These are phyloP conservation scores for Allomyces arbusculus DNA, from an alignment of 192 early-diverging fungal species.

Conservation along the genomic window DNA sequence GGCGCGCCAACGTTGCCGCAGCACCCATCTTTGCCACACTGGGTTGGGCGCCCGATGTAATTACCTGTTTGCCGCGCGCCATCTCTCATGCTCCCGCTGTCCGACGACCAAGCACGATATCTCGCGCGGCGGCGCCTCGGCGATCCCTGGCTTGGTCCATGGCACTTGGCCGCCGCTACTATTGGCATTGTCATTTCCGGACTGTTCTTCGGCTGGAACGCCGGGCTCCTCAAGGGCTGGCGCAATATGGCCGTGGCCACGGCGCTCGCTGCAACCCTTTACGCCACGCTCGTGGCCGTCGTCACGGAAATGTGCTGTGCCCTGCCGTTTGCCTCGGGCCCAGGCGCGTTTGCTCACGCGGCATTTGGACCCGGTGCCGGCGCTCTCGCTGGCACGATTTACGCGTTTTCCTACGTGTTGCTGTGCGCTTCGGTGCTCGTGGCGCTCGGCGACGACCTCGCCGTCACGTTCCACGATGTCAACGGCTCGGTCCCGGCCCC, in stretches of 20 bases:
- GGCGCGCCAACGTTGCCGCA: no score
- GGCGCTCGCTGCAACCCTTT: neutral
- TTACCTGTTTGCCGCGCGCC: no score
- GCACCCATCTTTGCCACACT: no score
- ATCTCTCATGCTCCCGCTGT: no score
- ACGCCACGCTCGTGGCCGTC: neutral
- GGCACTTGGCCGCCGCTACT: no score
- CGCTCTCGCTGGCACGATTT: neutral
- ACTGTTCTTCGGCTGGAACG: neutral
- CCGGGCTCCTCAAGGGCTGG: neutral
- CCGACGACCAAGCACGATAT: no score
- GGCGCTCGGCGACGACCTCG: neutral
- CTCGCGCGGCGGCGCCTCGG: no score
- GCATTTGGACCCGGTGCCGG: neutral
- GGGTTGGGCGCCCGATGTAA: no score
- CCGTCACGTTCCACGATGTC: neutral
- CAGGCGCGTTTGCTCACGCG: neutral
- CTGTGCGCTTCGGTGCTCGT: neutral
- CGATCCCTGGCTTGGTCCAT: no score
- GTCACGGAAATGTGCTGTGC: neutral
- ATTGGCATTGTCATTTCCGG: neutral
- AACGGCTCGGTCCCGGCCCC: neutral
- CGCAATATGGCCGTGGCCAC: neutral
- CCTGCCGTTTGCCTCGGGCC: neutral
- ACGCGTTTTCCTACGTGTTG: neutral